A percentile compares a stretch with the other conserved stretches of the same genome.
phyloP scores from a whole-genome alignment of 2,329 filamentous ascomycete genomes.

The Colletotrichum lini region DNA sequence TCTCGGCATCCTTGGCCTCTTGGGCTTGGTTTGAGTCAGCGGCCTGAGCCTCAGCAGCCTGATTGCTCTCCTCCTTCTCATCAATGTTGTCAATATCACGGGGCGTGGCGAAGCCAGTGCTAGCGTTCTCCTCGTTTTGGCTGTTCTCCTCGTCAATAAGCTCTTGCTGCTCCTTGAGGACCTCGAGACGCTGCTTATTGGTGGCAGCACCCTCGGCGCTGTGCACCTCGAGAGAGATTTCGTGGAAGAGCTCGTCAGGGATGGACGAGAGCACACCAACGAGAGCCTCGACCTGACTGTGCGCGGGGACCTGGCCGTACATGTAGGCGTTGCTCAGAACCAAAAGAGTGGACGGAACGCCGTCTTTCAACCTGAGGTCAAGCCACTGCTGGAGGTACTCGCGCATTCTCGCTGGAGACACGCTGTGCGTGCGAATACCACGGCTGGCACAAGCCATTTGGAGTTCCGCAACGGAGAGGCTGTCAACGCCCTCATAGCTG shows the following conservation, averaged over 20 bases:
- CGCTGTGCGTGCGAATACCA: conserved; percentile 91
- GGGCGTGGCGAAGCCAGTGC: conserved; percentile 79
- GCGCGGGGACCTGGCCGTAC: conserved; percentile 92
- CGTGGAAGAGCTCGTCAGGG: conserved; percentile 98
- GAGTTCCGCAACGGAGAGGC: conserved; percentile 91
- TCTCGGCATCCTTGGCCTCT: conserved; percentile 57
- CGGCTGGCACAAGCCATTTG: conserved; percentile 93
- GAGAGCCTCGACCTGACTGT: conserved; percentile 91
- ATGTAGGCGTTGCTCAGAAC: conserved; percentile 98
- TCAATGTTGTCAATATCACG: conserved; percentile 95
- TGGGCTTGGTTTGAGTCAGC: conserved; percentile 50
- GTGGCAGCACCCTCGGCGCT: conserved; percentile 96
- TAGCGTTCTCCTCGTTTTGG: conserved; percentile 87
- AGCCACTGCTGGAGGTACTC: conserved; percentile 96
- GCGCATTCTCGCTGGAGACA: conserved; percentile 88
- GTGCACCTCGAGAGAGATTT: conserved; percentile 98
- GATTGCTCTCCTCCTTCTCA: conserved; percentile 84
- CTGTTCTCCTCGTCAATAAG: conserved; percentile 97
- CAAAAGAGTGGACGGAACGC: conserved; percentile 95
- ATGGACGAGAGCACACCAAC: conserved; percentile 94
- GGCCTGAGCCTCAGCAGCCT: conserved; percentile 64
- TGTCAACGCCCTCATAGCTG: conserved; percentile 92
- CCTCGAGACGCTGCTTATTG: conserved; percentile 98
- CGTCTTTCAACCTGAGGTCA: conserved; percentile 91
- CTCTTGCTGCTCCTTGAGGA: conserved; percentile 98